Percentiles rank a stretch among this genome's conserved stretches.
These are phyloP conservation scores for Triadica sebifera DNA, from an alignment of 345 rosid species.

Conservation along the genomic window DNA sequence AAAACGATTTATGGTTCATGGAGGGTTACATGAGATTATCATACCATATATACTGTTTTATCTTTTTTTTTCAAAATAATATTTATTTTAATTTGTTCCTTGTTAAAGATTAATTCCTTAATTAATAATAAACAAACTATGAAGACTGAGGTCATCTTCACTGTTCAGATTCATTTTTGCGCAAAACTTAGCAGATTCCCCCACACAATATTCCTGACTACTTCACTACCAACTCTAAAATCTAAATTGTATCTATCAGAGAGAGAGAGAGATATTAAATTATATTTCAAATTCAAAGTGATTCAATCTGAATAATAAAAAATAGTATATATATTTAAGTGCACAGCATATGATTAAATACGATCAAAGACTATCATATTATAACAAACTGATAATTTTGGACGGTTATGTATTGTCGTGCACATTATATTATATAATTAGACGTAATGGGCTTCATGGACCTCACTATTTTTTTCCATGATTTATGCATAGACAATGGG, in stretches of 20 bases:
- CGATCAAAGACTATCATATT: not conserved
- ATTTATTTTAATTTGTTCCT: not conserved
- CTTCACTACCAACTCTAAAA: conserved; percentile 19
- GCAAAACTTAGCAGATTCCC: conserved; percentile 45
- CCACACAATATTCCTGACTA: conserved; percentile 39
- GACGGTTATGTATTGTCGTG: not conserved
- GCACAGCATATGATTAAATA: conserved; percentile 3
- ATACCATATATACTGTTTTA: no score
- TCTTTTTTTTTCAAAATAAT: no score
- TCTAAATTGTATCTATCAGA: conserved; percentile 21
- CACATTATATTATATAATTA: no score
- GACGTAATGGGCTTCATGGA: not conserved
- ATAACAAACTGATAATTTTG: not conserved
- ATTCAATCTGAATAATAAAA: conserved; percentile 5
- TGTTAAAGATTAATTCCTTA: not conserved
- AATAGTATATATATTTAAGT: not conserved
- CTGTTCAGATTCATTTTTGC: conserved; percentile 23
- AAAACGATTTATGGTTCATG: no score
- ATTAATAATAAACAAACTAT: not conserved
- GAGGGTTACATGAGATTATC: no score
- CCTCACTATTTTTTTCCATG: no score
- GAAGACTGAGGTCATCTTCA: conserved; percentile 1
- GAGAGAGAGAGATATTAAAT: not conserved
- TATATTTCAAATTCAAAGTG: conserved; percentile 42
- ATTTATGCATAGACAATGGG: no score